Base-by-base conservation (phyloP, 2,329 filamentous ascomycete genomes). In the Westerdykella ornata region DNA sequence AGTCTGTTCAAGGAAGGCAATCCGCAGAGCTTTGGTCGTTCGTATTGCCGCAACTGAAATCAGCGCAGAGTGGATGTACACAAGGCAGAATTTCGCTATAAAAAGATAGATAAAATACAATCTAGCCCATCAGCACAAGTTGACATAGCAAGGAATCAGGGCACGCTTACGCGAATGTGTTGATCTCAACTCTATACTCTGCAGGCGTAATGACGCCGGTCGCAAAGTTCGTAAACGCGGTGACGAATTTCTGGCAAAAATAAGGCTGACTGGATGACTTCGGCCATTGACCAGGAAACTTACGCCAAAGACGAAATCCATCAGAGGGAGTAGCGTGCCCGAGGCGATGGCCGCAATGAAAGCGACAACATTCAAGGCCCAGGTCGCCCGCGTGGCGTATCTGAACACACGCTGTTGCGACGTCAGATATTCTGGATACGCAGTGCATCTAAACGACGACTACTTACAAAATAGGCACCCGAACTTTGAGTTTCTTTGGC, bases 81-180 rank as follows among this genome's bases (percentile, higher is more conserved):
- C 77, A 31, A 85, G 66, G 14, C 68, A 56, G 49, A 85, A 81
- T 36, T 82, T 78, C 12, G 69, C 82, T 31, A 88, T 63, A 60
- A 88, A 88, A 5, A 88, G 69, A 41, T 79, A 78, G 41, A 88
- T 75, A 53, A 88, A 80, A 61, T 81, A 85, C 0, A 88, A 66
- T 1, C 76, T 79, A 28, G 3, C 12, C 3, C 22, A 26, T 4
- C 12, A n/a, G n/a, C n/a, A 26, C 12, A 11, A 26, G 22, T 11
- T 8, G 7, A 26, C 1, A 49, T 35, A 58, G 47, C 14, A 37
- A 32, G 32, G 19, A 32, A 14, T 42, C 50, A 42, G 57, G 58
- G 13, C 48, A 35, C n/a, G 35, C 49, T 8, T 38, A 48, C 65
- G 67, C 62, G 42, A 58, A 64, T 35, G 62, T 62, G 42, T 62